Evolutionary conservation across 2,329 filamentous ascomycete genomes (phyloP).

Genomic region (Fonsecaea nubica): DNA sequence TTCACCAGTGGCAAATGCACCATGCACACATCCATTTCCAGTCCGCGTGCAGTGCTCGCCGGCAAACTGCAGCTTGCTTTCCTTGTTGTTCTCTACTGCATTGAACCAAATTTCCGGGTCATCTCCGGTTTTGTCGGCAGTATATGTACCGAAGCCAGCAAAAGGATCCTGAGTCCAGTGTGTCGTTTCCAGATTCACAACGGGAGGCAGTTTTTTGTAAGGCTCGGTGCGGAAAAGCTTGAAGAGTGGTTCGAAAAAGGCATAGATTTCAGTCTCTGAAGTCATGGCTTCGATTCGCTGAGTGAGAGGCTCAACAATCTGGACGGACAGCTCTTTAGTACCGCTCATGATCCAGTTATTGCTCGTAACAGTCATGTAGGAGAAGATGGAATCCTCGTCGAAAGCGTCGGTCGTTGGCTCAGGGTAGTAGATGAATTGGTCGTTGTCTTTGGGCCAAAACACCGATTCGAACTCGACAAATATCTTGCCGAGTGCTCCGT

Average conservation of each 20-base stretch:
- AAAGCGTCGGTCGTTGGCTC: conserved; percentile 46
- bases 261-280: conserved; percentile 47
- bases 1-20: conserved; percentile 54
- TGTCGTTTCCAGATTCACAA: conserved; percentile 52
- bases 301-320: conserved; percentile 54
- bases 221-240: conserved; percentile 53
- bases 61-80: conserved; percentile 50
- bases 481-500: conserved; percentile 53
- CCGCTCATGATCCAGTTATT: conserved; percentile 55
- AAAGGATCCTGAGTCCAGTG: conserved; percentile 54
- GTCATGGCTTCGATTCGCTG: conserved; percentile 54
- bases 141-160: conserved; percentile 53
- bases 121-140: conserved; percentile 55
- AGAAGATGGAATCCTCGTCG: conserved; percentile 50
- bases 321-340: conserved; percentile 52
- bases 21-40: conserved; percentile 54
- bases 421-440: conserved; percentile 55
- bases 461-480: conserved; percentile 54
- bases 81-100: conserved; percentile 48
- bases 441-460: conserved; percentile 55
- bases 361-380: conserved; percentile 53
- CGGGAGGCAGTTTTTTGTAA: conserved; percentile 51
- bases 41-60: conserved; percentile 51
- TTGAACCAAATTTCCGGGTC: conserved; percentile 48
- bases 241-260: conserved; percentile 55